Base-by-base conservation (phyloP, 2,329 filamentous ascomycete species). In the Pseudogymnoascus pannorum region DNA sequence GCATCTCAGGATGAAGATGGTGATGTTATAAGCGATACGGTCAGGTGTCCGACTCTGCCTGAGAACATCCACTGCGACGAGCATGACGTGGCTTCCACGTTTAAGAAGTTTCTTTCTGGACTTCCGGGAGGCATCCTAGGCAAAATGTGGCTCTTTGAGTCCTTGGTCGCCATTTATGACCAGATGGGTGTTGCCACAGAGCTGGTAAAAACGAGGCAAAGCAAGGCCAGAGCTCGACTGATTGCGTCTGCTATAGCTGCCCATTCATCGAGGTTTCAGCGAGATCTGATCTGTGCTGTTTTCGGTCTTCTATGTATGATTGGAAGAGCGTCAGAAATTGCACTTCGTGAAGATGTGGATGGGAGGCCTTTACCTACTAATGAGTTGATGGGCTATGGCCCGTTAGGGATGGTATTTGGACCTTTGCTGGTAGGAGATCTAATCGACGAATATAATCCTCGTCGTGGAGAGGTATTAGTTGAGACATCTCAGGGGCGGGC, bases 61-160 rank as follows among this genome's bases (percentile, higher is more conserved):
- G 71, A 73, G 1, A 84, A 87, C 66, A 83, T 89, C 63, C 78
- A 78, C 36, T 81, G 77, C 54, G 78, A 81, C 5, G 76, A 84
- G 3, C 84, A 88, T 64, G 87, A 89, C 72, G 81, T 89, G 29
- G 86, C 86, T 2, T 86, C 84, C 1, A 79, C 83, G 0, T 88
- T 89, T 72, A 89, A 89, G 67, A 80, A 78, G 11, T 76, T 89
- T n/a, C 74, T 89, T 0, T 78, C 80, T 0, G 81, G 82, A 0
- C 70, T 89, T 0, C 85, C 86, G 0, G 86, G 86, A 0, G 87
- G 87, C 0, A 84, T 89, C 40, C 74, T 89, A 0, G 87, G 87
- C 3, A 86, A 84, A 0, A 68, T 87, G 12, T 71, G 77, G 1
- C 70, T 88, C 0, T 87, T 88, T 60, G 83, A 88, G 63, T 80